Evolutionary conservation across 192 early-diverging fungal species (phyloP).

Genomic region (Coemansia sp.): DNA sequence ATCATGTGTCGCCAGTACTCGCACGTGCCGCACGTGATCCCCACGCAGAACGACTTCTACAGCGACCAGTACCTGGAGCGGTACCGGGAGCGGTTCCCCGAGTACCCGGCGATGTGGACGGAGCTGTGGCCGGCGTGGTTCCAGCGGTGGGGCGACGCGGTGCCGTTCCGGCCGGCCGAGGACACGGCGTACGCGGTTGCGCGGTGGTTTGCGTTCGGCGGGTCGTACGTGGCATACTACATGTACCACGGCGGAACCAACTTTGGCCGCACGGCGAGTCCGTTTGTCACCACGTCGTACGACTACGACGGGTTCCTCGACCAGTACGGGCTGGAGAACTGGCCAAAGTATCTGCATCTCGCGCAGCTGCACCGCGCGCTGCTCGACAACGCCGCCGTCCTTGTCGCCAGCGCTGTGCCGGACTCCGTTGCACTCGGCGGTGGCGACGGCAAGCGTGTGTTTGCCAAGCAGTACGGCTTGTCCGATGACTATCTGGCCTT

Average conservation of each 20-base stretch:
- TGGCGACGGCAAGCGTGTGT: background rate
- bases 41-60: slow-evolving; percentile 60
- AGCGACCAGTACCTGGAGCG: slow-evolving; percentile 49
- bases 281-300: slow-evolving; percentile 47
- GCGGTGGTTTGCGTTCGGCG: slow-evolving; percentile 59
- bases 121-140: slow-evolving; percentile 67
- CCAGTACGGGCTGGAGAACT: slow-evolving; percentile 55
- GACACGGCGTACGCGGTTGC: slow-evolving; percentile 61
- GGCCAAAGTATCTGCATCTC: slow-evolving; percentile 53
- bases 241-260: slow-evolving; percentile 74
- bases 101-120: slow-evolving; percentile 58
- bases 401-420: slow-evolving; percentile 24
- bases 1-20: slow-evolving; percentile 61
- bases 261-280: slow-evolving; percentile 57
- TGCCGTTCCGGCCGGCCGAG: slow-evolving; percentile 55
- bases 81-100: slow-evolving; percentile 34
- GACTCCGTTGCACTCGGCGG: background rate
- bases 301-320: slow-evolving; percentile 55
- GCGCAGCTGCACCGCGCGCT: slow-evolving; percentile 26
- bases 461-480: slow-evolving; percentile 32
- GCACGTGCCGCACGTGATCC: slow-evolving; percentile 36
- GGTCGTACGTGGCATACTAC: slow-evolving; percentile 59
- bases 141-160: slow-evolving; percentile 56
- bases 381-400: slow-evolving; percentile 19
- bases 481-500: slow-evolving; percentile 25